Conservation (phyloP, 257 asterid species). For the Forsythia viridissima region DNA sequence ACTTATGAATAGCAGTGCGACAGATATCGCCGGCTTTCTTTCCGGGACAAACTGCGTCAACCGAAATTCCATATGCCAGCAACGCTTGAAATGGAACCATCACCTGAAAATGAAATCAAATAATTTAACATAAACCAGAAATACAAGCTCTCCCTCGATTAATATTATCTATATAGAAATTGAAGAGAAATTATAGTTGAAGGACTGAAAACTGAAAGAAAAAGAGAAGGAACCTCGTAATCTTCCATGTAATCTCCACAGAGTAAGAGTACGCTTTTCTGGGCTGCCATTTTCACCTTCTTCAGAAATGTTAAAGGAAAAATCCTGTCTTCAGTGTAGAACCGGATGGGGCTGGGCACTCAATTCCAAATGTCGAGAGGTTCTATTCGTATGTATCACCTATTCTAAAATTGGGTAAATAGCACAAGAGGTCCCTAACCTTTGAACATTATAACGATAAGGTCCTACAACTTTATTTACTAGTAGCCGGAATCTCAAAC, state of each 20-base stretch:
- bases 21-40: conserved; percentile 87
- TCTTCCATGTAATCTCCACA: conserved; percentile 94
- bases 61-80: conserved; percentile 81
- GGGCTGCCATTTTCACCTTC: conserved; percentile 46
- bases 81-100: conserved; percentile 98
- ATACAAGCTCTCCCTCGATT: neutral
- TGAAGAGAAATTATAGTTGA: neutral
- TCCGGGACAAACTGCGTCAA: conserved; percentile 94
- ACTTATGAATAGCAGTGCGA: conserved; percentile 81
- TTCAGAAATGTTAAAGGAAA: conserved; percentile 9
- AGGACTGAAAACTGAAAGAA: neutral
- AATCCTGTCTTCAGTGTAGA: too few relatives aligned
- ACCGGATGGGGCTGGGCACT: too few relatives aligned
- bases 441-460: too few relatives aligned
- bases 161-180: neutral
- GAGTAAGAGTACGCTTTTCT: conserved; percentile 72
- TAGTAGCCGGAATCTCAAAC: too few relatives aligned
- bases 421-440: too few relatives aligned
- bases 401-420: too few relatives aligned
- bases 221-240: conserved; percentile 56
- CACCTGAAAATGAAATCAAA: conserved; percentile 41
- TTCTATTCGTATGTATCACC: too few relatives aligned
- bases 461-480: too few relatives aligned
- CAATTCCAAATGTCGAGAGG: too few relatives aligned
- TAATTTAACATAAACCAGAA: neutral